A percentile compares a stretch with the other conserved stretches of the same genome.
phyloP scores from a whole-genome alignment of 768 basidiomycete genomes.

The Mrakia frigida region DNA sequence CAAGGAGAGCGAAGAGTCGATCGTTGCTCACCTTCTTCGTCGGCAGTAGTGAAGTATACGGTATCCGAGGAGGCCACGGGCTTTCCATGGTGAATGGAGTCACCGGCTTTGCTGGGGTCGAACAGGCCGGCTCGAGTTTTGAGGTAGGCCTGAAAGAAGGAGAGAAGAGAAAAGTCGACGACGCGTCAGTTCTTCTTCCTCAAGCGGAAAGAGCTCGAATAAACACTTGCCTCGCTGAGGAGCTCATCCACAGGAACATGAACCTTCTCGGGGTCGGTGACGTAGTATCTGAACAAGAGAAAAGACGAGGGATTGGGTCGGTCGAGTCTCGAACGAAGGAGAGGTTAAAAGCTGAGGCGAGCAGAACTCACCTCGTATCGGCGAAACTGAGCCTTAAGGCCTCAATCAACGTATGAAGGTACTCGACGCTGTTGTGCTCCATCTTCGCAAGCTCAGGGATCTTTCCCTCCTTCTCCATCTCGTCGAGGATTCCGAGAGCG shows the following conservation, averaged over 20 bases:
- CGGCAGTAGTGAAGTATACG: constrained; percentile 78
- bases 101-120: constrained; percentile 52
- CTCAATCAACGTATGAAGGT: constrained; percentile 81
- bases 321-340: background rate
- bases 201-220: constrained; percentile 6
- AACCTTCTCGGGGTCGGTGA: constrained; percentile 78
- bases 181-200: constrained; percentile 2
- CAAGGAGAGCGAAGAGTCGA: background rate
- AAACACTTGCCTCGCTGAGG: constrained; percentile 65
- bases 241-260: constrained; percentile 75
- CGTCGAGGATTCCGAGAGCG: constrained; percentile 87
- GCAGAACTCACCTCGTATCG: constrained; percentile 20
- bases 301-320: background rate
- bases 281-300: constrained; percentile 57
- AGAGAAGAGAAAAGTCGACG: no score
- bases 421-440: constrained; percentile 86
- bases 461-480: constrained; percentile 67
- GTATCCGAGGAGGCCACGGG: constrained; percentile 85
- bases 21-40: constrained; percentile 38
- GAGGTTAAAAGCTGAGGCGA: background rate
- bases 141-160: constrained; percentile 65
- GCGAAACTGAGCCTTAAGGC: constrained; percentile 56
- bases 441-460: constrained; percentile 64
- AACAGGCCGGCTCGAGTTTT: constrained; percentile 72
- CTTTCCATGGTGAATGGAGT: constrained; percentile 55